These are phyloP conservation scores for Aspergillus melleus DNA, from an alignment of 2,329 filamentous ascomycete species.

Conservation along the genomic window DNA sequence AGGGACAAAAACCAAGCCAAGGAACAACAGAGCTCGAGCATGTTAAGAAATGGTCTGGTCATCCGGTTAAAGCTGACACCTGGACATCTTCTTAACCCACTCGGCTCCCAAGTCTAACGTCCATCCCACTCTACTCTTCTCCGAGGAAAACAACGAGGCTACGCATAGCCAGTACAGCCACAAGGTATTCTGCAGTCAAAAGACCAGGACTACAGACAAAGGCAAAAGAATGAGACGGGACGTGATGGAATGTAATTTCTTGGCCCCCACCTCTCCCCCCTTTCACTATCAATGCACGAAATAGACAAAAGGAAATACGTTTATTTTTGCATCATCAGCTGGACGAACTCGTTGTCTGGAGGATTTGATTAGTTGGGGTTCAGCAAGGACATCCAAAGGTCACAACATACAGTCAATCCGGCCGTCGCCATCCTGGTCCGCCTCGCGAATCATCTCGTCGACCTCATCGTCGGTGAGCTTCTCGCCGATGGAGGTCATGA, in stretches of 20 bases:
- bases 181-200: conserved; percentile 21
- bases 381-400: background rate
- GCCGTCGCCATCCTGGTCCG: conserved; percentile 85
- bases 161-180: conserved; percentile 15
- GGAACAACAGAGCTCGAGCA: background rate
- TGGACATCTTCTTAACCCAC: background rate
- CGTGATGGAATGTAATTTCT: conserved; percentile 20
- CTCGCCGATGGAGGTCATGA: conserved; percentile 91
- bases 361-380: background rate
- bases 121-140: conserved; percentile 7
- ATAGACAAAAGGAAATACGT: conserved; percentile 25
- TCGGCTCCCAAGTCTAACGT: background rate
- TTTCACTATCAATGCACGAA: conserved; percentile 33
- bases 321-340: conserved; percentile 96
- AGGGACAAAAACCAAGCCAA: background rate
- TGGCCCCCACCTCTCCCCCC: conserved; percentile 20
- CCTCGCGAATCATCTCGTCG: conserved; percentile 90
- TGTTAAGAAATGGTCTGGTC: background rate
- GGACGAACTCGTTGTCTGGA: conserved; percentile 85
- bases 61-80: background rate
- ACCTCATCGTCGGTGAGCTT: conserved; percentile 89
- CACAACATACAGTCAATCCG: conserved; percentile 75
- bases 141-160: conserved; percentile 9
- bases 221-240: conserved; percentile 24
- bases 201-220: conserved; percentile 30